A percentile compares a stretch with the other conserved stretches of the same genome.
Conservation (phyloP, 257 asterid genomes). For the Solanum sitiens region DNA sequence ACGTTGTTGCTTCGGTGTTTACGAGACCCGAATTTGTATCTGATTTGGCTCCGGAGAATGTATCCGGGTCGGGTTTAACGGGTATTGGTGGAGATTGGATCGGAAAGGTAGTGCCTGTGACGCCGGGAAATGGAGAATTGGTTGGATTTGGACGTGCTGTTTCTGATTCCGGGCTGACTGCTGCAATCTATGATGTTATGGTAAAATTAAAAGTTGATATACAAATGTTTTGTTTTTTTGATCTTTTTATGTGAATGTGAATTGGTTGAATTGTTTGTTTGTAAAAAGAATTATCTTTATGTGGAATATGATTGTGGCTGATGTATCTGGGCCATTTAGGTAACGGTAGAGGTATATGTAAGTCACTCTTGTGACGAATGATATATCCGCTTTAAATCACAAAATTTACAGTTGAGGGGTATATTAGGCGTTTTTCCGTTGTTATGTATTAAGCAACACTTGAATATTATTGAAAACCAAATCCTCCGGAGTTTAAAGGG, state of each 20-base stretch:
- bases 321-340: background rate
- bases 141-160: conserved; percentile 91
- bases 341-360: background rate
- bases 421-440: background rate
- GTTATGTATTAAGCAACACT: background rate
- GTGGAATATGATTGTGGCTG: background rate
- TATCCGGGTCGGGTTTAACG: background rate
- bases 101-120: conserved; percentile 40
- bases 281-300: background rate
- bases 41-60: conserved; percentile 1
- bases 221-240: background rate
- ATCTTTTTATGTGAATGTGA: background rate
- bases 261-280: background rate
- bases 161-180: conserved; percentile 72
- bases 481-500: background rate
- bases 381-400: no score
- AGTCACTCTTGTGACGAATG: background rate
- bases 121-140: conserved; percentile 61
- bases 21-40: conserved; percentile 31
- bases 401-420: no score
- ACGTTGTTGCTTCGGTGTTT: conserved; percentile 66
- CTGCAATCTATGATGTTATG: conserved; percentile 76
- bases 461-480: background rate
- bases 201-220: conserved; percentile 19
- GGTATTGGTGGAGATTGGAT: conserved; percentile 66